Evolutionary conservation across 2,329 filamentous ascomycete species (phyloP).

Genomic region (Cordyceps javanica): DNA sequence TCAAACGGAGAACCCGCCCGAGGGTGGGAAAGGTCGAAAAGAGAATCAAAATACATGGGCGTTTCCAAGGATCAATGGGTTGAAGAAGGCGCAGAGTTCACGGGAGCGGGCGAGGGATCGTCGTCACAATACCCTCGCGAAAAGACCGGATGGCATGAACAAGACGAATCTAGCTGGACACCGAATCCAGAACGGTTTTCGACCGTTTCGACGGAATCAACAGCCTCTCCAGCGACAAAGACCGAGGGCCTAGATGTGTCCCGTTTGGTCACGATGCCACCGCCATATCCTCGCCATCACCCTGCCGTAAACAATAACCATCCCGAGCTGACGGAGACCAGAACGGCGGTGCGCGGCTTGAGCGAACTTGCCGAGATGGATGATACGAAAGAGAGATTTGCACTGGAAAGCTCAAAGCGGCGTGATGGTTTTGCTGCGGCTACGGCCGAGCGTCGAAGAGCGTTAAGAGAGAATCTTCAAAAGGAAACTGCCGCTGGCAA

Average conservation of each 20-base stretch:
- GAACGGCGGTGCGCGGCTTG: slow-evolving; percentile 65
- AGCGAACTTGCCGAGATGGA: slow-evolving; percentile 69
- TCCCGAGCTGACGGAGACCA: slow-evolving; percentile 74
- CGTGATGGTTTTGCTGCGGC: slow-evolving; percentile 48
- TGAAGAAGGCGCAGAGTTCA: slow-evolving; percentile 34
- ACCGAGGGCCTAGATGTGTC: slow-evolving; percentile 71
- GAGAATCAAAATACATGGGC: slow-evolving; percentile 97
- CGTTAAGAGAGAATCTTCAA: slow-evolving; percentile 69
- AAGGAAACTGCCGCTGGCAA: slow-evolving; percentile 70
- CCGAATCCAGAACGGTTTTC: slow-evolving; percentile 40
- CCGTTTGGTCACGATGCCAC: slow-evolving; percentile 83
- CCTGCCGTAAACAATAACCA: slow-evolving; percentile 96
- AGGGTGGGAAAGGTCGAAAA: slow-evolving; percentile 69
- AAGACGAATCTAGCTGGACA: slow-evolving; percentile 33
- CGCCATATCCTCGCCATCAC: slow-evolving; percentile 88
- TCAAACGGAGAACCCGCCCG: slow-evolving; percentile 60
- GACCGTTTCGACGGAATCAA: slow-evolving; percentile 31
- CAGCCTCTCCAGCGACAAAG: slow-evolving; percentile 40
- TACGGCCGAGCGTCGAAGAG: slow-evolving; percentile 48
- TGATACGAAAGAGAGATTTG: slow-evolving; percentile 58
- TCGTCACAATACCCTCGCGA: slow-evolving; percentile 48
- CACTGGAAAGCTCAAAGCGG: slow-evolving; percentile 49
- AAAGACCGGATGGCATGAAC: slow-evolving; percentile 50
- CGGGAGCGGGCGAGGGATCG: slow-evolving; percentile 32
- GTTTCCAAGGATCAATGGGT: slow-evolving; percentile 75